A percentile compares a stretch with the other conserved stretches of the same genome.
Conservation (phyloP, 2,329 filamentous ascomycete species). For the Pseudopyricularia cyperi region DNA sequence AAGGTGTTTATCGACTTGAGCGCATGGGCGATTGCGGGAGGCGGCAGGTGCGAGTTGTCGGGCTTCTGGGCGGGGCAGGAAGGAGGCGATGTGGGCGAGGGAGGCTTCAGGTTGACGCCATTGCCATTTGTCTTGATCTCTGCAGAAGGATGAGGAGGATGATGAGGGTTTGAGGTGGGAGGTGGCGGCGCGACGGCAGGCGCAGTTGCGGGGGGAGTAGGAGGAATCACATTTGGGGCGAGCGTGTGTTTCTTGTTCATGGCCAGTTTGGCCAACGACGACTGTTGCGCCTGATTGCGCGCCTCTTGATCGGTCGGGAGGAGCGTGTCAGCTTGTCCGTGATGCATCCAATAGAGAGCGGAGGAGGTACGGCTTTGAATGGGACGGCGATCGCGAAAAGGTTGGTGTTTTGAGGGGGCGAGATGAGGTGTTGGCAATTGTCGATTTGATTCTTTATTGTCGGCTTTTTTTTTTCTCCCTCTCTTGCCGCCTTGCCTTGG, state of each 20-base stretch:
- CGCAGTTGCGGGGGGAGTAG: constrained; percentile 8
- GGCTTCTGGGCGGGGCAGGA: background rate
- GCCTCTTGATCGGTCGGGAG: background rate
- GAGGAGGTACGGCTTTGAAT: background rate
- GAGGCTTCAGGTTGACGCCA: constrained; percentile 7
- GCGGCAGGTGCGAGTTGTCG: constrained; percentile 3
- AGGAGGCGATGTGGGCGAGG: constrained; percentile 5
- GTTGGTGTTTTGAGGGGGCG: background rate
- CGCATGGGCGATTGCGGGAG: constrained; percentile 14
- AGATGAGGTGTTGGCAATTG: too few relatives aligned
- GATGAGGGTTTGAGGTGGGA: too few relatives aligned
- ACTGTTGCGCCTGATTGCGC: constrained; percentile 12
- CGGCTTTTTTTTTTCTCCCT: background rate
- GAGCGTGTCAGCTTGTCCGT: background rate
- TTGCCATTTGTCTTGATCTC: constrained; percentile 3
- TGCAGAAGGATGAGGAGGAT: background rate
- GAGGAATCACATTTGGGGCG: constrained; percentile 16
- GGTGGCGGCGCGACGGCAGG: constrained; percentile 4
- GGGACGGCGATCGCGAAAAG: background rate
- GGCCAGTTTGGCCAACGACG: constrained; percentile 15
- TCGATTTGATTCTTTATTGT: too few relatives aligned
- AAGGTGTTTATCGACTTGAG: constrained; percentile 26
- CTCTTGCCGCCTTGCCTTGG: background rate
- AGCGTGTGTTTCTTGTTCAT: constrained; percentile 23
- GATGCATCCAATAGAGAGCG: background rate